Base-by-base conservation (phyloP, 148 eudicot genomes). In the Tetragonia tetragonoides region DNA sequence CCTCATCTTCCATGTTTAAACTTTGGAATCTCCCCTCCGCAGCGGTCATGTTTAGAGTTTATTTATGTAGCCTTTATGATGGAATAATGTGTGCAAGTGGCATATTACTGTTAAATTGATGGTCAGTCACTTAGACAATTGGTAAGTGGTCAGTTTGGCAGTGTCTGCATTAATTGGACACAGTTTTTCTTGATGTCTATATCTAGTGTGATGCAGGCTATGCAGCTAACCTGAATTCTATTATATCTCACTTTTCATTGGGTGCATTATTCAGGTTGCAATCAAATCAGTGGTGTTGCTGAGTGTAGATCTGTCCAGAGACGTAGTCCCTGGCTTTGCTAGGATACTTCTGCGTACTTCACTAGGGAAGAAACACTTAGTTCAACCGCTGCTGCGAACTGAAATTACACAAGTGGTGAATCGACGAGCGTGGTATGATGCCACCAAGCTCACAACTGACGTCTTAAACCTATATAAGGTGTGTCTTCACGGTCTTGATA, bases 361-460 rank as follows among this genome's bases (percentile, higher is more conserved):
- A 23, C 84, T 95, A 68, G 99, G 97, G 66, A 95, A 95, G 82
- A 95, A 93, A 77, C 93, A 93, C 77, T 73, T 93, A 79, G 92
- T 93, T 44, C 92, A 90, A 39, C 97, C 99, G 54, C 84, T 95
- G 57, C 83, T 95, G 76, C 91, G 98, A 54, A 89, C 99, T 40
- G 99, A 95, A 85, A 95, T 95, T 64, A 88, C 91, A n/a, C 97
- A 93, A 82, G 99, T 90, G 78, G 92, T 95, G 46, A 95, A 95
- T 80, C 86, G 99, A 75, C 98, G 93, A 54, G 94, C 99, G 44
- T 95, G 99, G 99, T 90, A 91, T 80, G 97, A 95, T 85, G 90
- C 97, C 68, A 90, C 98, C 82, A 95, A 91, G 87, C 86, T 95
- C 76, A 91, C 98, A 44, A 83, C 91, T 17, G 99, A 91, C 69